A percentile compares a stretch with the other conserved stretches of the same genome.
Conservation (phyloP, 2,329 filamentous ascomycete genomes). For the Graphium sp. region DNA sequence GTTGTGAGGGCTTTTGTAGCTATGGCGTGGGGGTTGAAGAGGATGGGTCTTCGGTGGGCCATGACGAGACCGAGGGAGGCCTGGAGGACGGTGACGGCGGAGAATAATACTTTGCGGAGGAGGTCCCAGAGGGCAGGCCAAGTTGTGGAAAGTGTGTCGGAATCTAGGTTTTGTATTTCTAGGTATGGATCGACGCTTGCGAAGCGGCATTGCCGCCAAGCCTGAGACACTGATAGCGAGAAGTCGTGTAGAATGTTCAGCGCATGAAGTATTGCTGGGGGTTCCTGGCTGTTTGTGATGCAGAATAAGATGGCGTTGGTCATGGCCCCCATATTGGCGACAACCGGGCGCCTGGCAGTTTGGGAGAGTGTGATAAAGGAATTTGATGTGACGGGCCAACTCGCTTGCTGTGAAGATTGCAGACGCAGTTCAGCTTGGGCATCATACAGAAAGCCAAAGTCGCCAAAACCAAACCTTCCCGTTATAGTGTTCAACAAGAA, state of each 20-base stretch:
- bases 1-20: conserved; percentile 57
- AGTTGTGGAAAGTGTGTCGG: conserved; percentile 48
- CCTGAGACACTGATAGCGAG: conserved; percentile 44
- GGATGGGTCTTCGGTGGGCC: conserved; percentile 43
- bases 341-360: conserved; percentile 42
- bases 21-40: conserved; percentile 34
- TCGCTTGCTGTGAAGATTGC: conserved; percentile 11
- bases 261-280: conserved; percentile 24
- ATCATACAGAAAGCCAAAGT: conserved; percentile 56
- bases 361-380: conserved; percentile 43
- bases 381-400: conserved; percentile 45
- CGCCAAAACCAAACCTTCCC: conserved; percentile 56
- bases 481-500: conserved; percentile 51
- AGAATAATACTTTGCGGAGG: conserved; percentile 60
- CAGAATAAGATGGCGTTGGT: conserved; percentile 49
- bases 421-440: conserved; percentile 21
- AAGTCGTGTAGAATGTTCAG: conserved; percentile 53
- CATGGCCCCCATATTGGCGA: conserved; percentile 50
- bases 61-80: too few species aligned
- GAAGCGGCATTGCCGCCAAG: conserved; percentile 61
- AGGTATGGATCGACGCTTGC: conserved; percentile 55
- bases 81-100: conserved; percentile 57
- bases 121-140: conserved; percentile 60
- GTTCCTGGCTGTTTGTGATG: conserved; percentile 33
- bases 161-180: conserved; percentile 44